Evolutionary conservation across 805 yeast genomes (phyloP).

Genomic region (Candida silvatica): DNA sequence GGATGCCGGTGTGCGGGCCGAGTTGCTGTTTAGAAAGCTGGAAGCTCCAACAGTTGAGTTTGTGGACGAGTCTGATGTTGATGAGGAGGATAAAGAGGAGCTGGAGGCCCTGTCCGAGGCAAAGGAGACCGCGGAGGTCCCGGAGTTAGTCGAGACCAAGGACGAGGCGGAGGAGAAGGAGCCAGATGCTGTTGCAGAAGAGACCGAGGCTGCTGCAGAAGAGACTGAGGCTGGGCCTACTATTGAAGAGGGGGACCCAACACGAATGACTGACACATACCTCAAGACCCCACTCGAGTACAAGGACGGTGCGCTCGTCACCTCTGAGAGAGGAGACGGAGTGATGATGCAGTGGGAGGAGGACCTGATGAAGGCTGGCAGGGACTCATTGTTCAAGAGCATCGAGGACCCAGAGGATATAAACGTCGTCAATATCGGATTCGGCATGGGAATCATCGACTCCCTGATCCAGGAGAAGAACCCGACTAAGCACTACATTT

Average conservation of each 20-base stretch:
- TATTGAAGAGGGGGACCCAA: constrained; percentile 31
- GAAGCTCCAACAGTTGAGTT: constrained; percentile 58
- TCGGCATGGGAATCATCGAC: constrained; percentile 97
- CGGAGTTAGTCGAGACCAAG: constrained; percentile 8
- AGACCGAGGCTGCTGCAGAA: constrained; percentile 6
- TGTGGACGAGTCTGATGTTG: constrained; percentile 36
- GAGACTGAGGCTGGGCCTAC: constrained; percentile 5
- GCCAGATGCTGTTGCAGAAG: not conserved
- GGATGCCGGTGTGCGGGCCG: constrained; percentile 88
- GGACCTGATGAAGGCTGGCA: constrained; percentile 71
- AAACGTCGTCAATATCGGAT: constrained; percentile 76
- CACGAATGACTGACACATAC: constrained; percentile 56
- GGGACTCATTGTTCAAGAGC: constrained; percentile 58
- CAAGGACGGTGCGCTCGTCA: constrained; percentile 58
- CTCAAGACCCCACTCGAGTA: constrained; percentile 61
- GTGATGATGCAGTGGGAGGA: constrained; percentile 98
- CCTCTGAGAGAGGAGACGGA: constrained; percentile 71
- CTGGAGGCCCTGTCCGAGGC: constrained; percentile 11
- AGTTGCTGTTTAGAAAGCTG: constrained; percentile 66
- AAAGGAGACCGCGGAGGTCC: constrained; percentile 8
- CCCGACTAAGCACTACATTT: constrained; percentile 74
- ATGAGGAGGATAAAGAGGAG: no score
- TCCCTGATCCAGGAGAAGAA: constrained; percentile 49
- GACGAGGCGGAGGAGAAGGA: constrained; percentile 4
- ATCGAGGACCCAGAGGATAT: constrained; percentile 26